A percentile compares a stretch with the other conserved stretches of the same genome.
Conservation (phyloP, 2,329 filamentous ascomycete species). For the Pseudocercospora vitis region DNA sequence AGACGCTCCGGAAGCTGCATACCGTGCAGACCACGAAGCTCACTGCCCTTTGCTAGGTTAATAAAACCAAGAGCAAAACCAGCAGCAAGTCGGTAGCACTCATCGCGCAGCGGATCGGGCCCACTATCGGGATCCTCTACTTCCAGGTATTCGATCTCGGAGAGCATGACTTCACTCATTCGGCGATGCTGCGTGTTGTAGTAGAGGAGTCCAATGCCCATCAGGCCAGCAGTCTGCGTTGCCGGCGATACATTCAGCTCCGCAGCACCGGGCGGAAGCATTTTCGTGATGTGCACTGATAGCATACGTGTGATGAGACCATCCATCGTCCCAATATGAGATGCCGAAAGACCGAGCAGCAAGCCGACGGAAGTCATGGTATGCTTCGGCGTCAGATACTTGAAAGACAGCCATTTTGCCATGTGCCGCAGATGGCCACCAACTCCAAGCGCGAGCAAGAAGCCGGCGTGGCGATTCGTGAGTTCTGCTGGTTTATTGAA, state of each 20-base stretch:
- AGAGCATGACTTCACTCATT: conserved; percentile 99
- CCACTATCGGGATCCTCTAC: conserved; percentile 66
- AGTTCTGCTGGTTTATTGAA: conserved; percentile 95
- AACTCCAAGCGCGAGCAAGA: conserved; percentile 83
- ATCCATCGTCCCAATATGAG: conserved; percentile 96
- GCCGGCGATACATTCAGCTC: conserved; percentile 90
- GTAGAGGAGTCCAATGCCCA: conserved; percentile 94
- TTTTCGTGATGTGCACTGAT: conserved; percentile 92
- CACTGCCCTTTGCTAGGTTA: conserved; percentile 86
- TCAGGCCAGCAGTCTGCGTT: conserved; percentile 92
- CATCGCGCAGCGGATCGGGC: conserved; percentile 80
- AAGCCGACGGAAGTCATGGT: conserved; percentile 98
- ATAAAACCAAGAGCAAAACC: conserved; percentile 93
- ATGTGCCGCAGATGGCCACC: conserved; percentile 93
- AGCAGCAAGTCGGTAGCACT: conserved; percentile 93
- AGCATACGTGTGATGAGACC: conserved; percentile 87
- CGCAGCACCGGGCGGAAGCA: conserved; percentile 87
- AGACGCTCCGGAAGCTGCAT: conserved; percentile 91
- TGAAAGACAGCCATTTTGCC: conserved; percentile 98
- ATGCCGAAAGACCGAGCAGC: conserved; percentile 87
- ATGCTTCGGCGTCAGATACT: conserved; percentile 98
- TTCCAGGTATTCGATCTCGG: conserved; percentile 87
- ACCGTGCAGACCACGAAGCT: conserved; percentile 85
- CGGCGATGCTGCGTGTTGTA: conserved; percentile 93
- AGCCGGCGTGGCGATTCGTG: conserved; percentile 93